Evolutionary conservation across 305 asterid species (phyloP).

Genomic region (Solanum hybrid): DNA sequence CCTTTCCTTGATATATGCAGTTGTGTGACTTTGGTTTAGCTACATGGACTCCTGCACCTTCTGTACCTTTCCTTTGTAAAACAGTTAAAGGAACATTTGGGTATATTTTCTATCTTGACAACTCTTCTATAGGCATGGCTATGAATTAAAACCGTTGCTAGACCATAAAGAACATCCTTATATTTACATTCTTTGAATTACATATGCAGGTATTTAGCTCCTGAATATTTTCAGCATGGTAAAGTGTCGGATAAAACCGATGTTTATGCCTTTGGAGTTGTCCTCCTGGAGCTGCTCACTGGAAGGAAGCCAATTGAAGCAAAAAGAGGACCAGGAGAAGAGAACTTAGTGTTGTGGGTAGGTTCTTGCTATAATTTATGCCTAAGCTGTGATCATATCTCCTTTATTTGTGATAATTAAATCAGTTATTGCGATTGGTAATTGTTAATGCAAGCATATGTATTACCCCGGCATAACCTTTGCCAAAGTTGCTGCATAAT

Average conservation of each 20-base stretch:
- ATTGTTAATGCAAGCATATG: background rate
- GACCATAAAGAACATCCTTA: background rate
- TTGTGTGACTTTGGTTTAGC: conserved; percentile 92
- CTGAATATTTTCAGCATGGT: conserved; percentile 91
- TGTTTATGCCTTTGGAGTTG: conserved; percentile 78
- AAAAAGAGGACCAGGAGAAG: conserved; percentile 76
- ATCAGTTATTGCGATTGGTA: background rate
- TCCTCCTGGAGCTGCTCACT: conserved; percentile 68
- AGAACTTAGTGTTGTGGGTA: conserved; percentile 70
- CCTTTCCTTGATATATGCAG: conserved; percentile 24
- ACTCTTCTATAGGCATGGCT: background rate
- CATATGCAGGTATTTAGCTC: conserved; percentile 64
- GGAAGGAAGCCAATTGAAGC: conserved; percentile 79
- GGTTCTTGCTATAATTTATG: conserved; percentile 7
- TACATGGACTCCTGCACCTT: conserved; percentile 83
- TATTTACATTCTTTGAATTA: background rate
- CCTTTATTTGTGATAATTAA: background rate
- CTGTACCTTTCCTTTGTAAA: conserved; percentile 81
- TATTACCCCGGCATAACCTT: background rate
- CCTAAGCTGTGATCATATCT: background rate
- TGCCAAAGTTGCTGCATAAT: background rate
- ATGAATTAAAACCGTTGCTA: background rate
- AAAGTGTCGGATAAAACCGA: conserved; percentile 89
- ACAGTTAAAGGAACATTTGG: conserved; percentile 96
- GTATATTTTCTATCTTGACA: conserved; percentile 27